Conservation (phyloP, 129 eudicot genomes). For the Tagetes patula region DNA sequence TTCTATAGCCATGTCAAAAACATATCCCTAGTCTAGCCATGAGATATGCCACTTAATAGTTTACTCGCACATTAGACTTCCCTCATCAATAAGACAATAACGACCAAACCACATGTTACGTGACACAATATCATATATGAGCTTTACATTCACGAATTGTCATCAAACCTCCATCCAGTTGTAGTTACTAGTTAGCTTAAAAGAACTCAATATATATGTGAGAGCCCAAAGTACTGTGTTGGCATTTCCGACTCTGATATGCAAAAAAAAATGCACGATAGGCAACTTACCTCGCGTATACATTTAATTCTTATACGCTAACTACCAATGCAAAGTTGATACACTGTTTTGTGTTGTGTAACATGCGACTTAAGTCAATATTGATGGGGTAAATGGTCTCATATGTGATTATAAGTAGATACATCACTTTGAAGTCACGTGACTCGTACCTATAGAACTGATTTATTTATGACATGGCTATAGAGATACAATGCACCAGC, state of each 20-base stretch:
- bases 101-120: not conserved
- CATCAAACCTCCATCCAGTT: not conserved
- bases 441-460: not conserved
- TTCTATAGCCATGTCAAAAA: not conserved
- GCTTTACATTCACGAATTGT: not conserved
- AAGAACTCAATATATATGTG: not conserved
- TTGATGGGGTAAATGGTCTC: not conserved
- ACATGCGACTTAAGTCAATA: not conserved
- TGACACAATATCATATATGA: not conserved
- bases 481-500: not conserved
- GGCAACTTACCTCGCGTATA: not conserved
- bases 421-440: no score
- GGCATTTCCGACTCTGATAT: not conserved
- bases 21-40: not conserved
- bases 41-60: not conserved
- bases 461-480: not conserved
- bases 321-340: not conserved
- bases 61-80: not conserved
- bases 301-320: not conserved
- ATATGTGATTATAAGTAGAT: not conserved
- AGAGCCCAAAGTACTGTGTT: not conserved
- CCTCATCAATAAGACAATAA: not conserved
- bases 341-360: not conserved
- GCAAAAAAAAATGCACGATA: not conserved
- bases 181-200: no score